A percentile compares a stretch with the other conserved stretches of the same genome.
Conservation (phyloP, 129 eudicot genomes). For the Lactuca sativa region DNA sequence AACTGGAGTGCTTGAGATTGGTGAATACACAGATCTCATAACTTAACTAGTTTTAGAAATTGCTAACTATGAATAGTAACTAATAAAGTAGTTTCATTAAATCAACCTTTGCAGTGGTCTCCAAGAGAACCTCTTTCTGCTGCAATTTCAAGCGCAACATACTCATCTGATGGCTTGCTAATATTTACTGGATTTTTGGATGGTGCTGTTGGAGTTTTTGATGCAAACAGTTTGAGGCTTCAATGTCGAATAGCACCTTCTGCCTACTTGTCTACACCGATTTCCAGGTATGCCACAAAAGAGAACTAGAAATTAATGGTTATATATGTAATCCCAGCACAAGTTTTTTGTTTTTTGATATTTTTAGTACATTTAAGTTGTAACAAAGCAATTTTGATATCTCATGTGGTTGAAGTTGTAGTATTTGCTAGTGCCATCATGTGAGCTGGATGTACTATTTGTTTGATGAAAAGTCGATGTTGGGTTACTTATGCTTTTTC, state of each 20-base stretch:
- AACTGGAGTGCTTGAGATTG: slow-evolving; percentile 66
- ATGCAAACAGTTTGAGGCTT: slow-evolving; percentile 58
- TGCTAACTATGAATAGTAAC: no score
- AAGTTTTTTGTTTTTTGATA: no score
- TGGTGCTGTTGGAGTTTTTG: slow-evolving; percentile 75
- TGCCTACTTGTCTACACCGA: slow-evolving; percentile 59
- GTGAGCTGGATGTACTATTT: no score
- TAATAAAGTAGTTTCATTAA: no score
- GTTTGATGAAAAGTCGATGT: no score
- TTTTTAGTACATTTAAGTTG: no score
- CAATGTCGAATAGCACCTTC: slow-evolving; percentile 74
- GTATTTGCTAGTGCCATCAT: no score
- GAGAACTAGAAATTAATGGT: not conserved
- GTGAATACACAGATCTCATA: slow-evolving; percentile 31
- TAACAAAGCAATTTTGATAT: no score
- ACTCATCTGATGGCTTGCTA: slow-evolving; percentile 71
- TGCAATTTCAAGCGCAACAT: slow-evolving; percentile 64
- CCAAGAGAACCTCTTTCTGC: slow-evolving; percentile 79
- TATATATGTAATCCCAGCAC: no score
- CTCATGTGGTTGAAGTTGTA: no score
- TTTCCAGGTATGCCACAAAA: slow-evolving; percentile 46
- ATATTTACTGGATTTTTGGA: slow-evolving; percentile 67
- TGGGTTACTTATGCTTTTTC: no score
- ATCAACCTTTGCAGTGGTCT: slow-evolving; percentile 47
- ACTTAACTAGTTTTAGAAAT: not conserved